These are phyloP conservation scores for Jacaranda mimosifolia DNA, from an alignment of 257 asterid genomes.

Conservation along the genomic window DNA sequence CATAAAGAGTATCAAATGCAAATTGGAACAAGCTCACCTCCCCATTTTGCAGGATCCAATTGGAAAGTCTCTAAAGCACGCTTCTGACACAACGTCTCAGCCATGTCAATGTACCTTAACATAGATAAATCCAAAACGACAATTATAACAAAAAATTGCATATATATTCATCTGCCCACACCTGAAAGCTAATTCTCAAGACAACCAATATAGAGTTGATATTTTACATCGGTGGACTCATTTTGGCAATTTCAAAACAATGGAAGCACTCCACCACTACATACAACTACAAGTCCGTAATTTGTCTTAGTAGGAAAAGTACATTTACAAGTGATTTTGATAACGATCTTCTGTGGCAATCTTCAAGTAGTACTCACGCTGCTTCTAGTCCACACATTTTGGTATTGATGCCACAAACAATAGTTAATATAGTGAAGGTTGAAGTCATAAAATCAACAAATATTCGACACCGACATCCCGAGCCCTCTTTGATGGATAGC, in stretches of 20 bases:
- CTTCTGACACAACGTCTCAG: slow-evolving; percentile 91
- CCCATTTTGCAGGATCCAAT: slow-evolving; percentile 95
- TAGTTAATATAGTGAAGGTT: slow-evolving; percentile 1
- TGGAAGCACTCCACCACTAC: not conserved
- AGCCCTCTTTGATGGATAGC: not conserved
- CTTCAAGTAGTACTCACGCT: not conserved
- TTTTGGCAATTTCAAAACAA: slow-evolving; percentile 7
- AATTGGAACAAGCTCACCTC: slow-evolving; percentile 61
- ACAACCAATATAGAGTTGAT: not conserved
- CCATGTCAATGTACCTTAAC: slow-evolving; percentile 96
- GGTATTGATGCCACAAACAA: slow-evolving; percentile 10
- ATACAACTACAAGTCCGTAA: not conserved
- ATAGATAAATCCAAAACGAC: slow-evolving; percentile 21
- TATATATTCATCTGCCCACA: not conserved
- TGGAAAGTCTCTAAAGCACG: slow-evolving; percentile 88
- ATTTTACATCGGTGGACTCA: not conserved
- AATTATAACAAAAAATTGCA: not conserved
- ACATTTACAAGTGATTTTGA: not conserved
- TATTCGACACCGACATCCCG: not conserved
- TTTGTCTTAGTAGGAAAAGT: not conserved
- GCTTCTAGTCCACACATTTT: not conserved
- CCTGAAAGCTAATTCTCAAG: slow-evolving; percentile 19
- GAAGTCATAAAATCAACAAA: not conserved
- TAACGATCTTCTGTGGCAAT: not conserved
- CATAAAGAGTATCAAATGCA: slow-evolving; percentile 1